Evolutionary conservation across 192 early-diverging fungal species (phyloP), one percentile per base, ranked within the genome.

Genomic region (Lunasporangiospora selenospora): DNA sequence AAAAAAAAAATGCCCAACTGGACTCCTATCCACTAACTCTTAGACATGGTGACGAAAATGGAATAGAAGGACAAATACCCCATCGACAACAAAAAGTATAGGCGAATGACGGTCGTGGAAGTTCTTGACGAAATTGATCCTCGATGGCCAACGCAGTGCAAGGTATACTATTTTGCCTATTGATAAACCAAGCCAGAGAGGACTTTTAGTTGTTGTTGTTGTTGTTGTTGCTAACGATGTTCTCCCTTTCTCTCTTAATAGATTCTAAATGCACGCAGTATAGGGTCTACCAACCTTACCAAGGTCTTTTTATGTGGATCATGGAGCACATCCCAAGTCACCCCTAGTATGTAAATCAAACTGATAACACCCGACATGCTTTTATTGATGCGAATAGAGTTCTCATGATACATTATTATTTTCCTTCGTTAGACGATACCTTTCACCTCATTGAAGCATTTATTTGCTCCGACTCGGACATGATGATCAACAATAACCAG

Each of bases 401-500:
- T n/a, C n/a, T n/a, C n/a, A n/a, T n/a, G n/a, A n/a, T n/a, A n/a
- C n/a, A n/a, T n/a, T n/a, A 18, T 34, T 33, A 10, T 2, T 11
- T 24, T 31, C 32, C 13, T 4, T 33, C n/a, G n/a, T 10, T 46
- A 82, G 91, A 91, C 4, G 87, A 93, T 63, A 83, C 83, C 53
- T 58, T 96, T 8, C 81, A 93, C 63, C 66, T 90, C 13, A 62
- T 85, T 12, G 75, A 59, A 1, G 65, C 58, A 0, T 69, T 58
- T 21, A 49, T 77, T 15, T 26, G 76, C 19, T 16, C 40, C 9
- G 53, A 62, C 0, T 50, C 56, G 6, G 62, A 70, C 15, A 69
- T 70, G 26, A 71, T 92, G 11, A 80, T 92, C 27, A 85, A 91
- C 57, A 84, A 86, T 36, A 31, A 57, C 6, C 49, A 88, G 4